These are phyloP conservation scores for Polygonum aviculare DNA, from an alignment of 148 eudicot species.

Conservation along the genomic window DNA sequence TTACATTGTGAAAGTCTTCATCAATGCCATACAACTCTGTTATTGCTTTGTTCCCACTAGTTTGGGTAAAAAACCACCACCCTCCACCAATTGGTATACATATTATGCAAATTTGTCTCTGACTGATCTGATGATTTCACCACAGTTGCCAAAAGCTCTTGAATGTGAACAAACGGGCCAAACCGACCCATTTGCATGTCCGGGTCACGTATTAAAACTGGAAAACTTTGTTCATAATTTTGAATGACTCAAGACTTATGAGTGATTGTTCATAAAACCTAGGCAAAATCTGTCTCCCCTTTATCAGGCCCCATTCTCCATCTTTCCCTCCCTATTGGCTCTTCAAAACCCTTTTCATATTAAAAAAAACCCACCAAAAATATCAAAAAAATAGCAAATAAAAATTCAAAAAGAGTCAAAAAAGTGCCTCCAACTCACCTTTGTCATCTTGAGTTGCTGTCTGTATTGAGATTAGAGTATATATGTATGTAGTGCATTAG, in stretches of 20 bases:
- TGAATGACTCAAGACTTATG: too few species aligned
- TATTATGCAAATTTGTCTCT: background rate
- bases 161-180: too few species aligned
- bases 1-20: background rate
- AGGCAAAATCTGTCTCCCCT: too few species aligned
- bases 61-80: background rate
- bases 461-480: background rate
- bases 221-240: too few species aligned
- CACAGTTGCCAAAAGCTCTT: too few species aligned
- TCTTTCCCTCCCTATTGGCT: too few species aligned
- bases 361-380: too few species aligned
- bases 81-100: background rate
- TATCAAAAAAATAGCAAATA: background rate
- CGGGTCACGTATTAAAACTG: background rate
- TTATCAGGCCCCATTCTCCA: too few species aligned
- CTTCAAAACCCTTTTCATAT: too few species aligned
- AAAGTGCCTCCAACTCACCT: background rate
- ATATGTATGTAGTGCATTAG: background rate
- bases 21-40: background rate
- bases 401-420: background rate
- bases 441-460: constrained; percentile 2
- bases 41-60: background rate
- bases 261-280: too few species aligned
- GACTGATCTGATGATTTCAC: too few species aligned
- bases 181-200: background rate